These are phyloP conservation scores for Rosa lucieae DNA, from an alignment of 306 rosid species.

Conservation along the genomic window DNA sequence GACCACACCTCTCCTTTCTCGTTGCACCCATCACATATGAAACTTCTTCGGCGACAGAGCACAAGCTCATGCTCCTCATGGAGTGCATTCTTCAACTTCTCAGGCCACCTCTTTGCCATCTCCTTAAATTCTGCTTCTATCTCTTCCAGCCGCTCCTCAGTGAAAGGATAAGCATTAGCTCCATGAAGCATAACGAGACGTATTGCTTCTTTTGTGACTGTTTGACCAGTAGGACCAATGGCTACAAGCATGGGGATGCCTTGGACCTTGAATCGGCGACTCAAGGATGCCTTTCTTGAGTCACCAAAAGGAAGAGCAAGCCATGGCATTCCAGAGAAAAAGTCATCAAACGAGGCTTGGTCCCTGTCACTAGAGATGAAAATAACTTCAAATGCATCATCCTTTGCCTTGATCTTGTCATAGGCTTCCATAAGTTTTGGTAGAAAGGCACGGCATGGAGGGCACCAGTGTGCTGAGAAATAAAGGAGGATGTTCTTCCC, in stretches of 20 bases:
- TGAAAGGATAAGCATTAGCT: slow-evolving; percentile 74
- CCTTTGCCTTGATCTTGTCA: slow-evolving; percentile 55
- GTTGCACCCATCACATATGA: slow-evolving; percentile 41
- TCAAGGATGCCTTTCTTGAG: slow-evolving; percentile 53
- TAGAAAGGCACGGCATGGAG: slow-evolving; percentile 71
- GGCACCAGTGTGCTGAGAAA: slow-evolving; percentile 90
- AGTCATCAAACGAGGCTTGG: slow-evolving; percentile 58
- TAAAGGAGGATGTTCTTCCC: slow-evolving; percentile 74
- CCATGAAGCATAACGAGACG: slow-evolving; percentile 43
- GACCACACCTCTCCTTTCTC: slow-evolving; percentile 51
- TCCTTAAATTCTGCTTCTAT: slow-evolving; percentile 47
- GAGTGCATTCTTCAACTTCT: slow-evolving; percentile 42
- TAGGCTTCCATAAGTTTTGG: slow-evolving; percentile 68
- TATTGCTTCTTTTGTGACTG: slow-evolving; percentile 58
- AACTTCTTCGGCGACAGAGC: slow-evolving; percentile 32
- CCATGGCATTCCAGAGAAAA: slow-evolving; percentile 80
- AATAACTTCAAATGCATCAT: slow-evolving; percentile 58
- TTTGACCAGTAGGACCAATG: slow-evolving; percentile 61
- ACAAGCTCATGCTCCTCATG: slow-evolving; percentile 61
- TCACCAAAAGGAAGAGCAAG: slow-evolving; percentile 78
- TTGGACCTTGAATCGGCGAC: slow-evolving; percentile 51
- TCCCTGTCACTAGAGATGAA: slow-evolving; percentile 75
- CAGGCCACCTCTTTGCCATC: slow-evolving; percentile 62
- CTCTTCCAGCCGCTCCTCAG: slow-evolving; percentile 47
- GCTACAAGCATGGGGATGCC: slow-evolving; percentile 70